Base-by-base conservation (phyloP, 2,329 filamentous ascomycete species). In the Stachybotrys elegans region DNA sequence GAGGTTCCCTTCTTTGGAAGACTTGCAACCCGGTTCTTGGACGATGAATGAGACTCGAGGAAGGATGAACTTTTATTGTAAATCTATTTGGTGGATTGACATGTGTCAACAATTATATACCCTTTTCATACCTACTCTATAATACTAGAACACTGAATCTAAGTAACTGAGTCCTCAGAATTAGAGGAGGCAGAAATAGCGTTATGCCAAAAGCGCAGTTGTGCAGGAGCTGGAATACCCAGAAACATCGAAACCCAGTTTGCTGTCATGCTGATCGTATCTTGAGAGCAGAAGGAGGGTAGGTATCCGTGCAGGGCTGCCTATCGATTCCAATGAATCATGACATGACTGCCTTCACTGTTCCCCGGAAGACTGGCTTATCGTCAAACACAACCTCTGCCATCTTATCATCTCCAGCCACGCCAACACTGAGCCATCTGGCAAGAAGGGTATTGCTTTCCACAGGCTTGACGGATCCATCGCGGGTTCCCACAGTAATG, bases 371-470 rank as follows among this genome's bases (percentile, higher is more conserved):
- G 4, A 65, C 59, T 2, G 73, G 71, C 55, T 70, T 72, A 3
- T 69, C 70, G 40, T 74, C 69, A 35, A 82, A 68, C 9, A 72
- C 60, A 16, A 78, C 51, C 44, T 80, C 77, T 5, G 57, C 50
- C 22, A 80, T 73, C 12, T 61, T 60, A 29, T 66, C 70, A n/a
- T 63, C 62, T 2, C 55, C 65, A 2, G 69, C 66, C 20, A 65
- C 62, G 1, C 76, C 78, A 22, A 64, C 52, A 49, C 84, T 73
- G 48, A 93, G 60, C 92, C 92, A 97, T 47, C 73, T 72, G 50
- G 74, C 74, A 46, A 98, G 65, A 58, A 98, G 55, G 47, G 88
- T 83, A 59, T 98, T 98, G 68, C 91, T 95, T 71, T 98, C 92
- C 66, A 87, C 91, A 0, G 93, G 92, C 70, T 96, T 97, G 57